A percentile compares a stretch with the other conserved stretches of the same genome.
Evolutionary conservation across 208 protist genomes (phyloP).

Genomic region (Balamuthia mandrillaris): DNA sequence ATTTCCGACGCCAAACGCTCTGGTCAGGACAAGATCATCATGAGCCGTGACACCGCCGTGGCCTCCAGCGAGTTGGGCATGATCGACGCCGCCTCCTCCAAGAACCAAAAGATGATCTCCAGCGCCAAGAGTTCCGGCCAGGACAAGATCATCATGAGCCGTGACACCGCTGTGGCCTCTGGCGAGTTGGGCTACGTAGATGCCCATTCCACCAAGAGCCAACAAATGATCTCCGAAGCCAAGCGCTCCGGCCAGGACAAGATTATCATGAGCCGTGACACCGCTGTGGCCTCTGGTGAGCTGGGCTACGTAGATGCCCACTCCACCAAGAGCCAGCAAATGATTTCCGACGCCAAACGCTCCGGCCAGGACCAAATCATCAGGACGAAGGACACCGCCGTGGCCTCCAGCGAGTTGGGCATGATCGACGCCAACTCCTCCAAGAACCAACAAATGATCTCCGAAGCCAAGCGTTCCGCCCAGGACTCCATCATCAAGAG

Average conservation of each 20-base stretch:
- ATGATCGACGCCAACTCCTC: constrained; percentile 7
- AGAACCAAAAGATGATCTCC: constrained; percentile 19
- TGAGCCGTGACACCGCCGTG: too few relatives aligned
- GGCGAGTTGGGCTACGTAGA: too few relatives aligned
- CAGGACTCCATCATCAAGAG: too few relatives aligned
- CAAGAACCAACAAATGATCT: constrained; percentile 1
- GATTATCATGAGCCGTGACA: too few relatives aligned
- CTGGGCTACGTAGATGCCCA: neutral
- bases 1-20: too few relatives aligned
- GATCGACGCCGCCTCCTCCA: neutral
- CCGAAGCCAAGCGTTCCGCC: constrained; percentile 1
- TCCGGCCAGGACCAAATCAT: neutral
- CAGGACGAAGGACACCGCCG: neutral
- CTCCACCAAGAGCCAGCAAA: neutral
- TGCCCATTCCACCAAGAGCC: too few relatives aligned
- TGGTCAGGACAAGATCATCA: too few relatives aligned
- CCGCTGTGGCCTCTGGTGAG: neutral
- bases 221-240: too few relatives aligned
- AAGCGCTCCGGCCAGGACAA: too few relatives aligned
- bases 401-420: constrained; percentile 11
- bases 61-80: too few relatives aligned
- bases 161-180: too few relatives aligned
- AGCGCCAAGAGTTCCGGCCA: neutral
- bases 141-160: constrained; percentile 13
- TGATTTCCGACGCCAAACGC: constrained; percentile 34